These are phyloP conservation scores for Leishmania amazonensis DNA, from an alignment of 208 protist genomes.

Conservation along the genomic window DNA sequence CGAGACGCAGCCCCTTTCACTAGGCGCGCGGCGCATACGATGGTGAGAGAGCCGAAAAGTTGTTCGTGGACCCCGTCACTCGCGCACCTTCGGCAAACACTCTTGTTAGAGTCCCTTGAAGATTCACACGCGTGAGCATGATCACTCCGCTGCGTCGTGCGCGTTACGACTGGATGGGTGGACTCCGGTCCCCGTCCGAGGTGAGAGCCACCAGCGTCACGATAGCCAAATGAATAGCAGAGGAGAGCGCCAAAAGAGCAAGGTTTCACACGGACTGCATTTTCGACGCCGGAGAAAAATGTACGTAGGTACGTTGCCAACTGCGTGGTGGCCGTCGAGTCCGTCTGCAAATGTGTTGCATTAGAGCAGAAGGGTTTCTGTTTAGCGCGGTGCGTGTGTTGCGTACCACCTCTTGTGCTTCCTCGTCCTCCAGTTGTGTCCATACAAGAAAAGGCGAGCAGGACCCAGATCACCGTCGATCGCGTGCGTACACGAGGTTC, in stretches of 20 bases:
- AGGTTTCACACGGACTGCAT: slow-evolving; percentile 18
- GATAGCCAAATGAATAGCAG: not conserved
- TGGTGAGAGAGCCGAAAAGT: slow-evolving; percentile 5
- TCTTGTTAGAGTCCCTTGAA: not conserved
- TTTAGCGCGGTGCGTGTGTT: not conserved
- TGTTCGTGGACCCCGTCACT: not conserved
- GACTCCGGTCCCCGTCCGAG: not conserved
- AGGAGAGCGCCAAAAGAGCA: slow-evolving; percentile 8
- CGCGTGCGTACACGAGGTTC: not conserved
- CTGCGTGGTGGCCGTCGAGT: not conserved
- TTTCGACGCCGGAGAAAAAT: slow-evolving; percentile 51
- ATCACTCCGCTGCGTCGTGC: not conserved
- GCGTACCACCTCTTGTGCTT: not conserved
- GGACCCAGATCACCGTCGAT: not conserved
- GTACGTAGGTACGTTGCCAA: slow-evolving; percentile 23
- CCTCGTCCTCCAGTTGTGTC: not conserved
- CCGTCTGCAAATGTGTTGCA: not conserved
- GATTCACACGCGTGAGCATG: not conserved
- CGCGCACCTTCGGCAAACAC: not conserved
- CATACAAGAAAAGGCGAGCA: not conserved
- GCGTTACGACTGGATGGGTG: not conserved
- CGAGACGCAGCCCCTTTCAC: not conserved
- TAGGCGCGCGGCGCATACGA: slow-evolving; percentile 2
- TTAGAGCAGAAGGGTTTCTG: not conserved
- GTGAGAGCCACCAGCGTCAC: not conserved